Evolutionary conservation across 2,329 filamentous ascomycete species (phyloP), one percentile per base, ranked within the genome.

Genomic region (Colletotrichum tropicicola): DNA sequence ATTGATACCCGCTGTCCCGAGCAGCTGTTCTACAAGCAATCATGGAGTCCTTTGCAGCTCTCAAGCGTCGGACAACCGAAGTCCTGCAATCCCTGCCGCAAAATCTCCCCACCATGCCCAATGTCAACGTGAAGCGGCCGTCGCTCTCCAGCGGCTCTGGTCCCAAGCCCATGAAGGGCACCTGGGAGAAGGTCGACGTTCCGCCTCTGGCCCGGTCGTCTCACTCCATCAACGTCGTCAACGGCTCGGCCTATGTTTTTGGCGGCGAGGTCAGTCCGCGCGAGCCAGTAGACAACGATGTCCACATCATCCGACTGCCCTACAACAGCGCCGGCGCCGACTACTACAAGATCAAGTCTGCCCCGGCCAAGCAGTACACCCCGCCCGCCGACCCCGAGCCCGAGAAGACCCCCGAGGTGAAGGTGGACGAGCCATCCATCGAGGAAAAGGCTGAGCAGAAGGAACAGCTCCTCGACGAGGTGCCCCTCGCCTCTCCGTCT

Each of bases 251-350:
- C 43, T 91, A 88, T 75, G 83, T 97, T 71, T 97, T 94, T 73
- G 93, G 93, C 65, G 93, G 93, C 69, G 92, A 96, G 75, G 77
- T 89, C 61, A 79, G 82, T 47, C 85, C 91, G 3, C 83, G 89
- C 49, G 80, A 92, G 72, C 90, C 91, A 6, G 84, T 90, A 59
- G 91, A 94, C 78, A 92, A 93, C 73, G 83, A 89, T 69, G 84
- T 96, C 75, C 90, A 94, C 73, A 79, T 88, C 56, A 72, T 95
- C 48, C 82, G 83, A 1, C 78, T 93, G 21, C 86, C 87, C 5
- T 85, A 83, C 69, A 86, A 83, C 74, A 82, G 80, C 65, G 84
- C 86, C 23, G 79, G 81, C 2, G 84, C 87, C 68, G 88, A 91
- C 72, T 90, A 89, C 77, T 85, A 85, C 72, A 77, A 78, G 61